Conservation (phyloP, 305 asterid genomes). For the Nicotiana rustica region DNA sequence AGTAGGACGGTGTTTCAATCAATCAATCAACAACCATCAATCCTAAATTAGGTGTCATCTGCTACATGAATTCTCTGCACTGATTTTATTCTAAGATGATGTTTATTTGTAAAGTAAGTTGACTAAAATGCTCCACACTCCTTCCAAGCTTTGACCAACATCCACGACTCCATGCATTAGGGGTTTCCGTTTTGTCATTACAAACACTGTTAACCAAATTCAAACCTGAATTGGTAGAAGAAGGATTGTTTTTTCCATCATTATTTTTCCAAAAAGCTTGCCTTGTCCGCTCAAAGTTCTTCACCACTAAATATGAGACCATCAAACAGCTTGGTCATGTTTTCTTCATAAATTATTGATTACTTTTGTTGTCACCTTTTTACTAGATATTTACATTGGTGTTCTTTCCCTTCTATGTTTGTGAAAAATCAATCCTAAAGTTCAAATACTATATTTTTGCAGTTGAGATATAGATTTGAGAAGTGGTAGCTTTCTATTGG, state of each 20-base stretch:
- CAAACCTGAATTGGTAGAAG: neutral
- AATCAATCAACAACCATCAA: neutral
- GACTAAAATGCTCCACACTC: neutral
- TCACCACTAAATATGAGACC: neutral
- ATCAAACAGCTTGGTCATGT: neutral
- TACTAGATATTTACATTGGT: neutral
- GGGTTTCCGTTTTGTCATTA: neutral
- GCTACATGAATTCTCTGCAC: neutral
- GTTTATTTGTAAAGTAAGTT: neutral
- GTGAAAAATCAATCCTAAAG: neutral
- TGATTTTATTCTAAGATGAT: neutral
- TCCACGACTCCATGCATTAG: neutral
- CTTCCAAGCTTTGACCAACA: neutral
- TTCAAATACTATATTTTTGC: neutral
- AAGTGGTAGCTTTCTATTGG: neutral
- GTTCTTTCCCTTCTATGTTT: neutral
- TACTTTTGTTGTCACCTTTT: neutral
- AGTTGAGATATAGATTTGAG: neutral
- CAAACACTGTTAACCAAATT: neutral
- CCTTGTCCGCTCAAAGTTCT: neutral
- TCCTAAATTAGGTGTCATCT: neutral
- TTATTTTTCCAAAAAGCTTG: neutral
- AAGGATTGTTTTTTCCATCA: neutral
- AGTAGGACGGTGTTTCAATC: constrained; percentile 1
- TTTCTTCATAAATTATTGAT: neutral